Base-by-base conservation (phyloP, 768 basidiomycete genomes). In the Lentinus brumalis region DNA sequence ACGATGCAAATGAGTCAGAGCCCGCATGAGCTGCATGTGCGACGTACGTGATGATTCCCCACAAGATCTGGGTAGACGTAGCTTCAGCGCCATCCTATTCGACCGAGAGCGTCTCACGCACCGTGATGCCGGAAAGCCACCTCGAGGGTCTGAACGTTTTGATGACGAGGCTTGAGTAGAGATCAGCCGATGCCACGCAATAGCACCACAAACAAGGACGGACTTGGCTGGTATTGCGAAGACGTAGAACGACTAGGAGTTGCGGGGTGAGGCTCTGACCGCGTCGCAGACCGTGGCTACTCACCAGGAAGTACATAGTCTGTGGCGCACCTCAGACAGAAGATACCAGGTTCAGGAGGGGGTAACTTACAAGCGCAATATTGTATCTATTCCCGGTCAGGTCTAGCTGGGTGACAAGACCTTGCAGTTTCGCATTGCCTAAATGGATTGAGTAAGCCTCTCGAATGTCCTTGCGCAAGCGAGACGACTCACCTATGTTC, bases 221-320 rank as follows among this genome's bases (percentile, higher is more conserved):
- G 58, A 88, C 86, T 90, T 90, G 30, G 85, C 80, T 1, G 87
- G 88, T 60, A 83, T 86, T 73, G 89, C 87, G 56, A 86, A 86
- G 1, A 82, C 74, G 67, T 84, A 86, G 66, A 83, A 84, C 7
- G 81, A 82, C 84, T 83, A 55, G 31, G 21, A 31, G 18, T 49
- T 4, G 47, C 29, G 47, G 9, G 14, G 8, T 32, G 29, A 8
- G 21, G 21, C 21, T 26, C 21, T 26, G 21, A 26, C 21, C 21
- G 21, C 21, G 21, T 26, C 21, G 21, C 21, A 26, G 21, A 2
- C 21, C 21, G 21, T 26, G 21, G 21, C 21, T 88, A 35, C 35
- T 35, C 35, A 35, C 35, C 11, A 35, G 7, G 35, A 35, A 35
- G 35, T 35, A 35, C 35, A 35, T 7, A 11, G 35, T 35, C 35